Evolutionary conservation across 805 yeast species (phyloP), one percentile per base, ranked within the genome.

Genomic region (Nakazawaea sp.): DNA sequence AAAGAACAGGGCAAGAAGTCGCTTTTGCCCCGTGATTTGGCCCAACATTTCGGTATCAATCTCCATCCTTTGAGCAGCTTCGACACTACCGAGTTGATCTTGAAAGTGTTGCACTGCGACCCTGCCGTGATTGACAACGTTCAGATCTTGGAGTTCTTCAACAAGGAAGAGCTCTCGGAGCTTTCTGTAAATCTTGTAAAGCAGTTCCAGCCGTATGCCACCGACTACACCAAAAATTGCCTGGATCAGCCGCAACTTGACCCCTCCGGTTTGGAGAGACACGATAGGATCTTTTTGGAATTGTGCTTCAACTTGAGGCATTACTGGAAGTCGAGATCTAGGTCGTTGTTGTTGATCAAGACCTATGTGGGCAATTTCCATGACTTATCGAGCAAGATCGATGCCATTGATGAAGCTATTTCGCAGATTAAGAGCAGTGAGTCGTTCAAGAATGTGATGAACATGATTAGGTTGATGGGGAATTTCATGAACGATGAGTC

Each of bases 41-140:
- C 95, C 1, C 98, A 92, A 53, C 97, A 87, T 49, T 88, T 92
- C 63, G 96, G 95, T 27, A 92, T 92, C 52, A 89, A 90, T 53
- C 66, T 92, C 36, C 97, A 92, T 53, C 70, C 78, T 62, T 86
- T 77, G 58, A 68, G 86, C 4, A 63, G 64, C 29, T 45, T 75
- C 17, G 47, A 79, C 1, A 95, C 81, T 27, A 75, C 71, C 4
- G 82, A 75, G 30, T 67, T 90, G 20, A 80, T 90, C 6, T 36
- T 48, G n/a, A 81, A 80, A 53, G 74, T 92, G 7, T 62, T 92
- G 43, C 72, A 68, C 32, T 92, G 98, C 62, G 83, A 85, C 37
- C 64, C 64, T 17, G 89, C 81, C 8, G 72, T 90, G 7, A 43
- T 90, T 38, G 70, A 71, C 15, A 85, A 79, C 41, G 60, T 71